Percentiles rank a stretch among this genome's conserved stretches.
Conservation (phyloP, 108 stramenopile genomes). For the Fistulifera pelliculosa region DNA sequence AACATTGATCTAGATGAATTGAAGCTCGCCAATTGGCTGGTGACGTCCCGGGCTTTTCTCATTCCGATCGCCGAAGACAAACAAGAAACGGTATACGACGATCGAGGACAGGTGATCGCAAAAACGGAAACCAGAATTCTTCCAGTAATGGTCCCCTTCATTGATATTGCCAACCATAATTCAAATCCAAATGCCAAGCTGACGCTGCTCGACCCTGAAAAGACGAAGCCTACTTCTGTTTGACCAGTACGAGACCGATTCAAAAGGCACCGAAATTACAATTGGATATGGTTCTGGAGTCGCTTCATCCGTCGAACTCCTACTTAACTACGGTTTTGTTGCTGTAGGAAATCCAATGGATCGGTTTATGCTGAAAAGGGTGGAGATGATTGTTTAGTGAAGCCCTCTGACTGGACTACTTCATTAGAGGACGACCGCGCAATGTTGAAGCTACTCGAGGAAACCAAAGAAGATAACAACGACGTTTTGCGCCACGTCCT, state of each 20-base stretch:
- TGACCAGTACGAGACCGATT: conserved; percentile 50
- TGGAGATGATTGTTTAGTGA: conserved; percentile 42
- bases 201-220: conserved; percentile 65
- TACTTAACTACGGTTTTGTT: conserved; percentile 66
- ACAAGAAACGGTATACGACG: conserved; percentile 20
- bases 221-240: conserved; percentile 66
- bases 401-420: conserved; percentile 51
- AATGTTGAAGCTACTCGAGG: conserved; percentile 30
- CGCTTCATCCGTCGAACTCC: conserved; percentile 44
- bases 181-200: conserved; percentile 46
- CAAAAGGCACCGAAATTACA: conserved; percentile 44
- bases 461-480: conserved; percentile 13
- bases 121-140: conserved; percentile 4
- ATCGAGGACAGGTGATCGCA: conserved; percentile 29
- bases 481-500: conserved; percentile 24
- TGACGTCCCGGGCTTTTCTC: conserved; percentile 37
- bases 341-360: conserved; percentile 43
- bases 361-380: conserved; percentile 45
- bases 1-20: conserved; percentile 38
- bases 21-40: conserved; percentile 57
- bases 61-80: conserved; percentile 25
- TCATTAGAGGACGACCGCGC: conserved; percentile 60
- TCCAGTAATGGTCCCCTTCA: conserved; percentile 46
- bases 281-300: conserved; percentile 54
- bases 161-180: conserved; percentile 62